Evolutionary conservation across 2,329 filamentous ascomycete genomes (phyloP).

Genomic region (Podosphaera fusca): DNA sequence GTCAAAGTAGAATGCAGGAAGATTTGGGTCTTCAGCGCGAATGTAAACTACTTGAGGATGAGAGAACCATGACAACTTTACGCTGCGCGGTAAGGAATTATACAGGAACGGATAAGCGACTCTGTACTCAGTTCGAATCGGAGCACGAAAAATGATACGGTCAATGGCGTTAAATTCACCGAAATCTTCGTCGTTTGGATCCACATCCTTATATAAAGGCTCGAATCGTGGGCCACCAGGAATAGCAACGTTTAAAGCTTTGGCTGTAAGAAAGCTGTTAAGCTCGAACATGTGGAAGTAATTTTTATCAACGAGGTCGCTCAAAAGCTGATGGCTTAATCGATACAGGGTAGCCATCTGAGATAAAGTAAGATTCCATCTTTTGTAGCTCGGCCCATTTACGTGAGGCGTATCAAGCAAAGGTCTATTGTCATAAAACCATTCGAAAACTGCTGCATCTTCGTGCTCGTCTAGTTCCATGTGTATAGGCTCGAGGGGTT

Average conservation of each 20-base stretch:
- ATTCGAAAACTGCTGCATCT: constrained; percentile 76
- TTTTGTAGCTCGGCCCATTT: constrained; percentile 90
- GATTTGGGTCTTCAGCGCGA: constrained; percentile 61
- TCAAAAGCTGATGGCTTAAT: constrained; percentile 71
- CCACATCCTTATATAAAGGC: constrained; percentile 92
- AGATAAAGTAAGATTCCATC: constrained; percentile 75
- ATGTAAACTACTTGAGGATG: constrained; percentile 84
- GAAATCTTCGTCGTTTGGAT: constrained; percentile 97
- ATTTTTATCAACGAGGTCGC: constrained; percentile 83
- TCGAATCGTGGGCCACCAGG: constrained; percentile 95
- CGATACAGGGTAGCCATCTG: constrained; percentile 95
- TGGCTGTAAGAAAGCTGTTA: constrained; percentile 85
- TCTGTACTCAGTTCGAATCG: constrained; percentile 84
- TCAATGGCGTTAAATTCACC: constrained; percentile 99
- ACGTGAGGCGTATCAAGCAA: constrained; percentile 80
- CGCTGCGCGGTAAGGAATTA: constrained; percentile 85
- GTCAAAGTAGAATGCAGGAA: constrained; percentile 95
- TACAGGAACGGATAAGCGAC: constrained; percentile 90
- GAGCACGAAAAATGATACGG: constrained; percentile 90
- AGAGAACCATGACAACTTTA: constrained; percentile 83
- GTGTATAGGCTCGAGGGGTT: constrained; percentile 91
- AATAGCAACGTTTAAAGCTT: constrained; percentile 88
- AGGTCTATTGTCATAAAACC: constrained; percentile 91
- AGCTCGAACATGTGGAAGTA: constrained; percentile 96
- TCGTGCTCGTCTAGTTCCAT: constrained; percentile 93